Conservation (phyloP, 2,329 filamentous ascomycete species). For the Fusarium praegraminearum region DNA sequence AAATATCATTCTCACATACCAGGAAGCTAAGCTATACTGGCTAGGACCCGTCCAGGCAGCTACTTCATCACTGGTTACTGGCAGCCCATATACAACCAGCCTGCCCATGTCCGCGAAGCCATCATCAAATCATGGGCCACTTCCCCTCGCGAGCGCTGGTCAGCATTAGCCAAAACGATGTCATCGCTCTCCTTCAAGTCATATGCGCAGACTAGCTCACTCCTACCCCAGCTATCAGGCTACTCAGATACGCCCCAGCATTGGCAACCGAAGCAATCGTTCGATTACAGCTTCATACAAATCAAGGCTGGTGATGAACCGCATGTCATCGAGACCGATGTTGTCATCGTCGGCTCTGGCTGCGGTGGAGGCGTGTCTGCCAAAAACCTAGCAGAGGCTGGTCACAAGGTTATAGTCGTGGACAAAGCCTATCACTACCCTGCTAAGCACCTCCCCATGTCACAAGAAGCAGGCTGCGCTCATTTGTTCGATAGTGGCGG, state of each 20-base stretch:
- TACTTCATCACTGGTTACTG: conserved; percentile 76
- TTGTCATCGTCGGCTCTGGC: conserved; percentile 87
- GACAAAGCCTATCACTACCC: conserved; percentile 86
- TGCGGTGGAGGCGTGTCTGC: conserved; percentile 87
- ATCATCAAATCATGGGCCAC: conserved; percentile 73
- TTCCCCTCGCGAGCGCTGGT: conserved; percentile 67
- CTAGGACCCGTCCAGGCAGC: conserved; percentile 71
- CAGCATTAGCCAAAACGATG: conserved; percentile 67
- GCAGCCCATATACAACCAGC: conserved; percentile 71
- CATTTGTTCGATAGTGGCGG: conserved; percentile 80
- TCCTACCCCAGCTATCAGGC: conserved; percentile 66
- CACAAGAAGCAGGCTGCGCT: conserved; percentile 66
- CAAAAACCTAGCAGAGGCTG: conserved; percentile 82
- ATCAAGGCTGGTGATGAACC: conserved; percentile 58
- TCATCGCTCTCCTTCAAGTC: conserved; percentile 65
- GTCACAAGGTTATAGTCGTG: conserved; percentile 80
- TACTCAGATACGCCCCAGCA: conserved; percentile 66
- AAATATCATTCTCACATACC: not conserved
- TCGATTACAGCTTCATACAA: conserved; percentile 72
- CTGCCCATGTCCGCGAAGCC: conserved; percentile 68
- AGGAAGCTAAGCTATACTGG: conserved; percentile 4
- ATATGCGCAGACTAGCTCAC: conserved; percentile 67
- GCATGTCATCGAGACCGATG: conserved; percentile 78
- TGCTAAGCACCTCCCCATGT: conserved; percentile 80
- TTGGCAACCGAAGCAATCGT: conserved; percentile 64